Evolutionary conservation across 768 basidiomycete species (phyloP).

Genomic region (Leccinellum rugosiceps): DNA sequence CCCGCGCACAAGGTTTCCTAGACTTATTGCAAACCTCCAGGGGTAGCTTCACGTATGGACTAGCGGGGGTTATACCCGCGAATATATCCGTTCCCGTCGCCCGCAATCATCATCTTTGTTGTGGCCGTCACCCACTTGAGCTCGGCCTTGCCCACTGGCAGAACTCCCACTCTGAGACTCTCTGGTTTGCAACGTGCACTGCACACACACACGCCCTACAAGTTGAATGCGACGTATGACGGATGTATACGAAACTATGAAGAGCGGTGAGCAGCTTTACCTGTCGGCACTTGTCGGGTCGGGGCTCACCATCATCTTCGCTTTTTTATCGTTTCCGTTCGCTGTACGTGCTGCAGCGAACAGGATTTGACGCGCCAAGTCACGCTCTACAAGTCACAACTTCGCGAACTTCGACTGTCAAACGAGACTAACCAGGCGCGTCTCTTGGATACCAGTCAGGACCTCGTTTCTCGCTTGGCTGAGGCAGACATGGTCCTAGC

Average conservation of each 20-base stretch:
- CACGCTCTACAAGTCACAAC: conserved; percentile 80
- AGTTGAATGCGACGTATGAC: conserved; percentile 94
- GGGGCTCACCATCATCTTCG: background rate
- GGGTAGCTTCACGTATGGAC: no score
- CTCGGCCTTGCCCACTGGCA: no score
- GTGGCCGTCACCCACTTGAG: no score
- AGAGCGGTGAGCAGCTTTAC: conserved; percentile 62
- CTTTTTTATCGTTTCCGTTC: background rate
- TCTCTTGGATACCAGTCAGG: conserved; percentile 88
- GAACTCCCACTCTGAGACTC: no score
- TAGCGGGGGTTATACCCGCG: no score
- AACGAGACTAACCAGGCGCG: conserved; percentile 93
- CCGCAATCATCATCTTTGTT: no score
- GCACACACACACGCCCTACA: no score
- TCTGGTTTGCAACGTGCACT: no score
- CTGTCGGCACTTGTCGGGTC: background rate
- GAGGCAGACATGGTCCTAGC: conserved; percentile 95
- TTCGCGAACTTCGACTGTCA: conserved; percentile 85
- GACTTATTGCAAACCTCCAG: no score
- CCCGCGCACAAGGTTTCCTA: no score
- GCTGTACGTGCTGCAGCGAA: conserved; percentile 53
- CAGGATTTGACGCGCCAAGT: conserved; percentile 92
- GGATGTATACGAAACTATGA: conserved; percentile 95
- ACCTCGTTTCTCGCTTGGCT: conserved; percentile 82
- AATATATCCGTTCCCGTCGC: no score